Conservation (phyloP, 129 eudicot species). For the Logfia minima region DNA sequence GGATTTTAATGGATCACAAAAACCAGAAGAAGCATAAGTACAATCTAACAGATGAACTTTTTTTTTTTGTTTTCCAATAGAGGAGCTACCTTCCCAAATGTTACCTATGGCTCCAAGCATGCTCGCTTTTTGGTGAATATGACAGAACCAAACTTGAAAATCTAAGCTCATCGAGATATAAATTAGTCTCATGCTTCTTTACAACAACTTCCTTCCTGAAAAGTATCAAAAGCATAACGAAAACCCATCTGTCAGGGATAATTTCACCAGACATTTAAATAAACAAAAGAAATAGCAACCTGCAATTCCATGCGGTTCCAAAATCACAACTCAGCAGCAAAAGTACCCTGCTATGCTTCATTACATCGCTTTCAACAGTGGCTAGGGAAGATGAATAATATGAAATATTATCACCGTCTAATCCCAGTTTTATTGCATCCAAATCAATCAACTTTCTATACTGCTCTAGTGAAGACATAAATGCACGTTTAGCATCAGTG, state of each 20-base stretch:
- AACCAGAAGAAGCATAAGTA: constrained; percentile 11
- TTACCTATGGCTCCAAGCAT: constrained; percentile 95
- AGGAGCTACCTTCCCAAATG: constrained; percentile 29
- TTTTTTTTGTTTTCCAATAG: constrained; percentile 12
- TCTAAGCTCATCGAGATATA: constrained; percentile 59
- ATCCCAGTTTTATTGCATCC: constrained; percentile 24
- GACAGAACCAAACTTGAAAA: constrained; percentile 74
- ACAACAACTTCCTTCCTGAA: constrained; percentile 77
- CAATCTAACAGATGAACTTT: neutral
- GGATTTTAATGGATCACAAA: constrained; percentile 3
- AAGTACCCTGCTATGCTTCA: constrained; percentile 87
- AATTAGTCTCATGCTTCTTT: constrained; percentile 41
- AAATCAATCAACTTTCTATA: constrained; percentile 29
- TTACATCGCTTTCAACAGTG: constrained; percentile 46
- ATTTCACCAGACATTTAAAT: constrained; percentile 10
- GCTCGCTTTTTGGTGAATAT: constrained; percentile 82
- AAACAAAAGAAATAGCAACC: constrained; percentile 36
- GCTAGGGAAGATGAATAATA: constrained; percentile 29
- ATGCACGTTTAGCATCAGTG: constrained; percentile 58
- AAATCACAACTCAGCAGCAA: constrained; percentile 79
- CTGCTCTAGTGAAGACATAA: constrained; percentile 47
- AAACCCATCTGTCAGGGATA: constrained; percentile 1
- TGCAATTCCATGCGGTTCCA: constrained; percentile 93
- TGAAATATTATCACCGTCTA: constrained; percentile 27
- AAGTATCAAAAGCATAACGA: neutral